These are phyloP conservation scores for Gaertneriomyces sp. DNA, from an alignment of 192 early-diverging fungal genomes.

Conservation along the genomic window DNA sequence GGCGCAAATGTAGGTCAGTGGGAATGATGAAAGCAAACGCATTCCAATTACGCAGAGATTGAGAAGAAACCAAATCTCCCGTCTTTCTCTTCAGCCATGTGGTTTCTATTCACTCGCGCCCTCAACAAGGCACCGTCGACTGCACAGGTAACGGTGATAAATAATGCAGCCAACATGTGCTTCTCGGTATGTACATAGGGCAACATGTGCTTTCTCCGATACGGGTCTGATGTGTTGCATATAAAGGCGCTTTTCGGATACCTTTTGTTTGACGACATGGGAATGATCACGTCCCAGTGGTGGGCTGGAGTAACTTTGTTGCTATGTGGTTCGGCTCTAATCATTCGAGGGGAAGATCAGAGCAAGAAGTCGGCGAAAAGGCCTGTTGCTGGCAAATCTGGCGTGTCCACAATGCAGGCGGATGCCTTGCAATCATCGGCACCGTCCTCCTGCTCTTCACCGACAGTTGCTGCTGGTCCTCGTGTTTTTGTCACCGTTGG, in stretches of 20 bases:
- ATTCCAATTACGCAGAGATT: slow-evolving; percentile 34
- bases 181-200: slow-evolving; percentile 45
- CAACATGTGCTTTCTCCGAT: slow-evolving; percentile 1
- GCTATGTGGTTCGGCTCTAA: slow-evolving; percentile 60
- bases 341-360: slow-evolving; percentile 25
- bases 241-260: slow-evolving; percentile 63
- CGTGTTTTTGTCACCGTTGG: slow-evolving; percentile 82
- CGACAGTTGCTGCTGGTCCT: too few species aligned
- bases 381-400: too few species aligned
- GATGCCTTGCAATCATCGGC: too few species aligned
- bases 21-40: background rate
- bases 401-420: too few species aligned
- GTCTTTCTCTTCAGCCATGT: slow-evolving; percentile 79
- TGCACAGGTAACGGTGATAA: slow-evolving; percentile 70
- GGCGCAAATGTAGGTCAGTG: background rate
- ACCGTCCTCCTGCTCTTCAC: too few species aligned
- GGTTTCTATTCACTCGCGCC: slow-evolving; percentile 82
- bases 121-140: slow-evolving; percentile 71
- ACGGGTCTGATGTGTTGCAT: background rate
- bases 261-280: slow-evolving; percentile 68
- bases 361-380: background rate
- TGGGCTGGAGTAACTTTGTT: slow-evolving; percentile 81
- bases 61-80: slow-evolving; percentile 56
- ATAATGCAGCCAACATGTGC: slow-evolving; percentile 74
- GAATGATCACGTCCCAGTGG: slow-evolving; percentile 66